Evolutionary conservation across 495 filamentous ascomycete genomes (phyloP).

Genomic region (Melanomma pulvis-pyrius): DNA sequence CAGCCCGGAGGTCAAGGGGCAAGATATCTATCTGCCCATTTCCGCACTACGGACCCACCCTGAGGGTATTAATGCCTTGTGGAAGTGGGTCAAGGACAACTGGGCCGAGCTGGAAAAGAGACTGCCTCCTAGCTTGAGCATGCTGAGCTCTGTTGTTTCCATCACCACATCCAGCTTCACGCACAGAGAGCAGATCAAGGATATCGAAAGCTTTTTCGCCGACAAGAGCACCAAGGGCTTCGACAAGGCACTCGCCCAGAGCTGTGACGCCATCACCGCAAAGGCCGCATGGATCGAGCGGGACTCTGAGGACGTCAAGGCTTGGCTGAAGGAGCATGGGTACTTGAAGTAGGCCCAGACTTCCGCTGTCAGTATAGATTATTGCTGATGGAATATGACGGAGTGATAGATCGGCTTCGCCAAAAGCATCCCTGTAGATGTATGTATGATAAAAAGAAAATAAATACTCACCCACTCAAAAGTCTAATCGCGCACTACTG

Average conservation of each 20-base stretch:
- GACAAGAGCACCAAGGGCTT: constrained; percentile 75
- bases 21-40: constrained; percentile 91
- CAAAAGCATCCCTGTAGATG: neutral
- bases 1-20: constrained; percentile 85
- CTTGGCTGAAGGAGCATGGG: constrained; percentile 62
- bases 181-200: constrained; percentile 69
- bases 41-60: constrained; percentile 75
- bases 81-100: constrained; percentile 80
- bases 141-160: constrained; percentile 83
- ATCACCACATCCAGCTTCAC: constrained; percentile 85
- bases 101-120: constrained; percentile 81
- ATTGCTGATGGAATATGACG: neutral
- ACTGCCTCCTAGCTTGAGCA: constrained; percentile 76
- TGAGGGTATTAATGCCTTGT: constrained; percentile 79
- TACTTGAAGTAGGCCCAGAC: constrained; percentile 46
- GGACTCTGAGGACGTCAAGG: constrained; percentile 62
- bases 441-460: neutral
- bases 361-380: neutral
- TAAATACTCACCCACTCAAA: neutral
- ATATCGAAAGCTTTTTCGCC: constrained; percentile 79
- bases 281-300: constrained; percentile 66
- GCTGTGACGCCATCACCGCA: constrained; percentile 60
- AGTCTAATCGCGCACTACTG: no score
- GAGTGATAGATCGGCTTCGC: neutral
- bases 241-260: constrained; percentile 64